Evolutionary conservation across 129 eudicot genomes (phyloP).

Genomic region (Flaveria linearis): DNA sequence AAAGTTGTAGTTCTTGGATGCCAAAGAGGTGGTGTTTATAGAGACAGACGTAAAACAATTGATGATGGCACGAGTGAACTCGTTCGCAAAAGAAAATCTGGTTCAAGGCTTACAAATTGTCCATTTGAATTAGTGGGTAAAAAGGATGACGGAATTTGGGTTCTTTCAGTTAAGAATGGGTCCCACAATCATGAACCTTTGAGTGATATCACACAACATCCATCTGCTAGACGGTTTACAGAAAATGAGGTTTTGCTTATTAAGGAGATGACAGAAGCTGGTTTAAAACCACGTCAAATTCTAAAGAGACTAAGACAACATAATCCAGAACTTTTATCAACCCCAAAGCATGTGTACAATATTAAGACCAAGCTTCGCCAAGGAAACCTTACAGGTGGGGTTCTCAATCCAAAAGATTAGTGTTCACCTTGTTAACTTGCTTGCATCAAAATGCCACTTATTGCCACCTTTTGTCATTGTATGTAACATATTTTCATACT

Average conservation of each 20-base stretch:
- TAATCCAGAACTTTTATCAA: conserved; percentile 78
- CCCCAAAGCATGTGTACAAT: conserved; percentile 83
- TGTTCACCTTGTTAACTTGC: conserved; percentile 15
- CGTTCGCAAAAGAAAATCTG: conserved; percentile 61
- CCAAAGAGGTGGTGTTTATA: conserved; percentile 90
- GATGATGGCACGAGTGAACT: conserved; percentile 63
- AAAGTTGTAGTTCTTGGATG: conserved; percentile 83
- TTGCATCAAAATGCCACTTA: background rate
- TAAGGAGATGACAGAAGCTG: conserved; percentile 93
- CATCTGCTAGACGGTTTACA: conserved; percentile 77
- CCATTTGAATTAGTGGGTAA: conserved; percentile 84
- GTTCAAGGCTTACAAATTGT: conserved; percentile 85
- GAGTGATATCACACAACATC: conserved; percentile 82
- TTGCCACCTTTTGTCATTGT: background rate
- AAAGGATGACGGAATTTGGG: conserved; percentile 86
- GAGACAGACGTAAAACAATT: conserved; percentile 62
- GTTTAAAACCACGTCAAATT: conserved; percentile 83
- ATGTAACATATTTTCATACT: background rate
- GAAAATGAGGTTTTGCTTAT: conserved; percentile 74
- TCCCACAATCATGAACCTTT: conserved; percentile 88
- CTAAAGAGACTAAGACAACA: conserved; percentile 74
- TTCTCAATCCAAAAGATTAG: conserved; percentile 10
- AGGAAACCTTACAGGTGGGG: conserved; percentile 75
- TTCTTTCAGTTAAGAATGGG: conserved; percentile 67
- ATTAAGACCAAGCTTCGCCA: conserved; percentile 80